Evolutionary conservation across 371 early-diverging fungal species (phyloP).

Genomic region (Actinomortierella wolfii): DNA sequence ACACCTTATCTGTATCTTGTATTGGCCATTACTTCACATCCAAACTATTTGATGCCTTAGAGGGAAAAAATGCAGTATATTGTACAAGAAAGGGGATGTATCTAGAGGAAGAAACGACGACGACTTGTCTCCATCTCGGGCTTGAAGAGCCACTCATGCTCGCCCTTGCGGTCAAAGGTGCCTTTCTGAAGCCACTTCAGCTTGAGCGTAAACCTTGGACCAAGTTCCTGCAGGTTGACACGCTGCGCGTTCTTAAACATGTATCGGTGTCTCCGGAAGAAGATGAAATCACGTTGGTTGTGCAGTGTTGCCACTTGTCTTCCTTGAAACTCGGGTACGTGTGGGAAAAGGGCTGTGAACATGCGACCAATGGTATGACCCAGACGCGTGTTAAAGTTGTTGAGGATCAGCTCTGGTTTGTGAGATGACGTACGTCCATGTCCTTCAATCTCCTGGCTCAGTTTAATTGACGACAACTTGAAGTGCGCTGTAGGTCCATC

Average conservation of each 20-base stretch:
- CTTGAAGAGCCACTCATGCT: conserved; percentile 95
- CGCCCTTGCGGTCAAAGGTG: conserved; percentile 87
- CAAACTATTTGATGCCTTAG: background rate
- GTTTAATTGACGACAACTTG: conserved; percentile 82
- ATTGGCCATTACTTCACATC: background rate
- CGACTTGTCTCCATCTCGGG: conserved; percentile 88
- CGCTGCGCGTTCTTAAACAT: conserved; percentile 89
- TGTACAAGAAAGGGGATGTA: background rate
- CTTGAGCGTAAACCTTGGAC: conserved; percentile 96
- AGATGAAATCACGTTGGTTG: conserved; percentile 99
- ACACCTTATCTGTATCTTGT: background rate
- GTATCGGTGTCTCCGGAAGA: conserved; percentile 96
- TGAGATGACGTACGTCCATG: conserved; percentile 87
- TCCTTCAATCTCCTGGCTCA: conserved; percentile 80
- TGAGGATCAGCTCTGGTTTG: conserved; percentile 96
- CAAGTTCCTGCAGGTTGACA: conserved; percentile 94
- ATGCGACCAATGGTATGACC: conserved; percentile 97
- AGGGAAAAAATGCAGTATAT: conserved; percentile 1
- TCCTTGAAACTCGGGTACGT: conserved; percentile 94
- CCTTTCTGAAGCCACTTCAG: conserved; percentile 95
- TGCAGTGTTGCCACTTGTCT: conserved; percentile 97
- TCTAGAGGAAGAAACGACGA: conserved; percentile 78
- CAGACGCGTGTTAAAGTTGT: conserved; percentile 96
- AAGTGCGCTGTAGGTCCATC: conserved; percentile 97
- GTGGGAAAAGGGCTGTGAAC: conserved; percentile 96